A percentile compares a stretch with the other conserved stretches of the same genome.
Evolutionary conservation across 768 basidiomycete species (phyloP).

Genomic region (Hirschioporus abietinus): DNA sequence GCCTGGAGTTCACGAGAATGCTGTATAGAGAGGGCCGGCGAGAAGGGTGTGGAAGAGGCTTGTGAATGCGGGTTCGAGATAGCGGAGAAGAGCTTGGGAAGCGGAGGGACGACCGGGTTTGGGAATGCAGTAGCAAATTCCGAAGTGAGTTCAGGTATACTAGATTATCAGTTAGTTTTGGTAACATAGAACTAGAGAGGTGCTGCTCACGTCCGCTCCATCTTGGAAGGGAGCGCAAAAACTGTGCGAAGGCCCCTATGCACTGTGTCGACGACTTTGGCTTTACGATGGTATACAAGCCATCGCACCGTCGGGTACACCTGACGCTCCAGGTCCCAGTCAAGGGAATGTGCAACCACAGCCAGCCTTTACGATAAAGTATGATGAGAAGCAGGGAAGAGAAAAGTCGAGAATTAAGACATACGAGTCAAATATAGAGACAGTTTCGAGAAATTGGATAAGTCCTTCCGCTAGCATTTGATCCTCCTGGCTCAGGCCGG

Average conservation of each 20-base stretch:
- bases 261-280: constrained; percentile 84
- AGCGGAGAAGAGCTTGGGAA: constrained; percentile 67
- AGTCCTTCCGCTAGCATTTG: constrained; percentile 64
- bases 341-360: constrained; percentile 74
- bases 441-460: constrained; percentile 68
- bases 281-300: constrained; percentile 85
- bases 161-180: constrained; percentile 20
- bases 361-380: constrained; percentile 43
- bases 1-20: not conserved
- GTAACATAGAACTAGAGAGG: constrained; percentile 14
- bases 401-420: constrained; percentile 23
- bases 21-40: not conserved
- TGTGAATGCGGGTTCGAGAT: constrained; percentile 54
- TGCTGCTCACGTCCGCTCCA: constrained; percentile 51
- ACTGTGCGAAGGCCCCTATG: constrained; percentile 76
- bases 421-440: constrained; percentile 71
- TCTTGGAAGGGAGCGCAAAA: constrained; percentile 67
- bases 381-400: not conserved
- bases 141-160: constrained; percentile 46
- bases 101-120: constrained; percentile 54
- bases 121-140: constrained; percentile 63
- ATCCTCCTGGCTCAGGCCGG: constrained; percentile 60
- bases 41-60: constrained; percentile 28
- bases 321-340: constrained; percentile 79
- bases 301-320: constrained; percentile 89